Evolutionary conservation across 495 filamentous ascomycete species (phyloP), one percentile per base, ranked within the genome.

Genomic region (Aspergillus cavernicola): DNA sequence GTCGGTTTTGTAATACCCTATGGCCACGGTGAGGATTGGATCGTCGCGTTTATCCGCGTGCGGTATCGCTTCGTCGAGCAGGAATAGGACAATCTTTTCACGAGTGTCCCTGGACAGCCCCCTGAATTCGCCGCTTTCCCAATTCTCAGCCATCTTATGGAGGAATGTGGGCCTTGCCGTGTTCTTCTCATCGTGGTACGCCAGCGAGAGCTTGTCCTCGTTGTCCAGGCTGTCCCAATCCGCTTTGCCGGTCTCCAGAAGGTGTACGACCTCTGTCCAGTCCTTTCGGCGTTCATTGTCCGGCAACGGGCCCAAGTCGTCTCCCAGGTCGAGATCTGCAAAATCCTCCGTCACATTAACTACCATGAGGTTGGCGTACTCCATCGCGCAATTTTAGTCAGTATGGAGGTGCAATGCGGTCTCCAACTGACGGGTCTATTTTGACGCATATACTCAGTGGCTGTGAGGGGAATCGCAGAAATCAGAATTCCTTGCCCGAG

Each of bases 71-170:
- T 44, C 3, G 26, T 44, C 41, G 7, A 44, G 24, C 23, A 44
- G 41, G 16, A 44, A 44, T 8, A 44, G 41, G 2, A 31, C 41
- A 4, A 44, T 44, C n/a, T 44, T 26, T 10, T 31, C 1, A 9
- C 23, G 41, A 8, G 4, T 19, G 12, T 18, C 26, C 13, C 15
- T 15, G 13, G 41, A 31, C 9, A 44, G 24, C 24, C 31, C 26
- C 16, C 41, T 18, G 26, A 44, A 31, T 4, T 31, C 24, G n/a
- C 15, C 41, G 7, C 26, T 31, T 18, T 4, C 24, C 41, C 41
- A 44, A n/a, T 19, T 44, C 15, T 44, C 24, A 22, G 41, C 41
- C 23, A 44, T 44, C 10, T 11, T 44, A 44, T 44, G 41, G 24
- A 44, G 41, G n/a, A 44, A 29, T 6, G 41, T 44, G 4, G 41